Percentiles rank a stretch among this genome's conserved stretches.
phyloP scores from a whole-genome alignment of 2,329 filamentous ascomycete species.

The Herpotrichia juniperi region DNA sequence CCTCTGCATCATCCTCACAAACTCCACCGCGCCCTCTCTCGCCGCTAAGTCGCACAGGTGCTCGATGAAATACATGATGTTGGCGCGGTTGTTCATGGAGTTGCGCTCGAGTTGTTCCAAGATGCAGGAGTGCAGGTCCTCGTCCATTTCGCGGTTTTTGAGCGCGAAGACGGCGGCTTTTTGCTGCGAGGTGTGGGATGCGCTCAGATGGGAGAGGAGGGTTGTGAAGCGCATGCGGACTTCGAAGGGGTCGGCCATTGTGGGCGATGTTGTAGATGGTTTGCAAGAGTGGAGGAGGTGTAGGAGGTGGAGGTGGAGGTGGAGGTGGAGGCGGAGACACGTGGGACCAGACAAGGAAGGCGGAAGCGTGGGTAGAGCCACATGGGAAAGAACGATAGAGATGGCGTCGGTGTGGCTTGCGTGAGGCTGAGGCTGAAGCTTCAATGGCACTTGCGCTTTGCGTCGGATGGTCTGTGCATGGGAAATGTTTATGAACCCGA shows the following conservation, averaged over 20 bases:
- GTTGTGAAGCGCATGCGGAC: slow-evolving; percentile 96
- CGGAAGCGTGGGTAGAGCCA: slow-evolving; percentile 2
- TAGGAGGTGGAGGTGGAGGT: neutral
- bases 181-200: slow-evolving; percentile 84
- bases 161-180: slow-evolving; percentile 95
- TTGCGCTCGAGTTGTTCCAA: slow-evolving; percentile 92
- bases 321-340: neutral
- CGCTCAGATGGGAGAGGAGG: slow-evolving; percentile 88
- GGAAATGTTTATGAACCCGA: neutral
- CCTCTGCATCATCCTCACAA: slow-evolving; percentile 91
- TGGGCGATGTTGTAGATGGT: too few relatives aligned
- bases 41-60: slow-evolving; percentile 87
- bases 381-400: neutral
- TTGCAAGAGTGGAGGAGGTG: neutral
- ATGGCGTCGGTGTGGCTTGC: neutral
- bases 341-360: neutral
- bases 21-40: slow-evolving; percentile 77
- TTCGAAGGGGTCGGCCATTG: slow-evolving; percentile 88
- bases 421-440: neutral
- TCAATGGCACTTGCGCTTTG: neutral
- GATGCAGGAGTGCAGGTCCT: slow-evolving; percentile 97
- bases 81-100: slow-evolving; percentile 95
- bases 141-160: slow-evolving; percentile 91
- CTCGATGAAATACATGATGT: slow-evolving; percentile 99
- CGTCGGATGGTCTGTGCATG: neutral